A percentile compares a stretch with the other conserved stretches of the same genome.
These are phyloP conservation scores for Backusella macrospora DNA, from an alignment of 192 early-diverging fungal species.

Conservation along the genomic window DNA sequence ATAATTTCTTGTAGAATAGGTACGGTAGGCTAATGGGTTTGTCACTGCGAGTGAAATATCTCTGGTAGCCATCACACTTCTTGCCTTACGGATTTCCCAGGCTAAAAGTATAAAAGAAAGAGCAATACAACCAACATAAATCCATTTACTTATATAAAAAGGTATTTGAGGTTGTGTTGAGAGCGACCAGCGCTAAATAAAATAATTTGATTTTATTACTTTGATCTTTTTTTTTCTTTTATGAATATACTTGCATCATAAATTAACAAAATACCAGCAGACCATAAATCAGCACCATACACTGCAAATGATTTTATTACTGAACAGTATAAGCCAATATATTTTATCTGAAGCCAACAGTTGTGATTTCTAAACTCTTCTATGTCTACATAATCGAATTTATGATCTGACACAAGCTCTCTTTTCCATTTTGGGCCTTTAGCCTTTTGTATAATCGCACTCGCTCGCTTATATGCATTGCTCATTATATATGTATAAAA, in stretches of 20 bases:
- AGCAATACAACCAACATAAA: conserved; percentile 65
- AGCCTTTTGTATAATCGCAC: conserved; percentile 8
- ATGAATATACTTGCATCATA: conserved; percentile 27
- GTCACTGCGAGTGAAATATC: conserved; percentile 84
- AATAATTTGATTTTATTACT: background rate
- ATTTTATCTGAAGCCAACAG: conserved; percentile 49
- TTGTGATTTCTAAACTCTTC: conserved; percentile 65
- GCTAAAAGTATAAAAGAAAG: conserved; percentile 69
- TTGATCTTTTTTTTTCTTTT: conserved; percentile 21
- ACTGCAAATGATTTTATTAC: conserved; percentile 74
- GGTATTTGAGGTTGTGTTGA: conserved; percentile 45
- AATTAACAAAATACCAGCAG: conserved; percentile 66
- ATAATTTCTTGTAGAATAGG: conserved; percentile 73
- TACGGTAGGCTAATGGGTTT: conserved; percentile 72
- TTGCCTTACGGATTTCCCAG: conserved; percentile 71
- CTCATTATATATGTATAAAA: background rate
- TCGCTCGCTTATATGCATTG: conserved; percentile 17
- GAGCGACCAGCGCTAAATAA: conserved; percentile 37
- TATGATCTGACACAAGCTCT: conserved; percentile 79
- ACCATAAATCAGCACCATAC: conserved; percentile 81
- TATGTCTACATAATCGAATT: conserved; percentile 86
- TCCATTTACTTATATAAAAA: conserved; percentile 51
- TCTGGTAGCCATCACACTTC: conserved; percentile 59
- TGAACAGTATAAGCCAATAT: conserved; percentile 61
- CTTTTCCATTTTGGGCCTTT: conserved; percentile 77